Conservation (phyloP, 2,329 filamentous ascomycete species). For the Aschersonia sp. region DNA sequence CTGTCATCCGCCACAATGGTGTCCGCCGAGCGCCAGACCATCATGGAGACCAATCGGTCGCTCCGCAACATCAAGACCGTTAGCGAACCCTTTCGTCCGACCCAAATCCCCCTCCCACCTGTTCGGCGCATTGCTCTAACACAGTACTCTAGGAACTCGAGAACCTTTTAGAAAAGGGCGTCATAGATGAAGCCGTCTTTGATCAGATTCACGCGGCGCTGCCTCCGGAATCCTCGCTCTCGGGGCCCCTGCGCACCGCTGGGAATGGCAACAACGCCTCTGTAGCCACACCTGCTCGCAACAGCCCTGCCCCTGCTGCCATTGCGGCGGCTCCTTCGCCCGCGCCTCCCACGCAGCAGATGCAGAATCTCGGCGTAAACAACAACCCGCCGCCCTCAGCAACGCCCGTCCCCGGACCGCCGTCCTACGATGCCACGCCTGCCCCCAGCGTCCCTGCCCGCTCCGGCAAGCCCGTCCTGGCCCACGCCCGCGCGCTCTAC, state of each 20-base stretch:
- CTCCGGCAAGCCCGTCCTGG: conserved; percentile 43
- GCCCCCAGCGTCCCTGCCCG: conserved; percentile 26
- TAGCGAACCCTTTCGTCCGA: not conserved
- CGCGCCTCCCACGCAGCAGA: conserved; percentile 19
- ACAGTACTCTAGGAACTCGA: conserved; percentile 60
- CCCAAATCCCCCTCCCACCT: no score
- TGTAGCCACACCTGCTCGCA: conserved; percentile 12
- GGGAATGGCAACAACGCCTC: conserved; percentile 16
- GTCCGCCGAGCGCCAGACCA: conserved; percentile 37
- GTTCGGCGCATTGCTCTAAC: not conserved
- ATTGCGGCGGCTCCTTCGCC: conserved; percentile 12
- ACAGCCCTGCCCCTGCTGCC: conserved; percentile 14
- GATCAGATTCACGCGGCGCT: conserved; percentile 61
- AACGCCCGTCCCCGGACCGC: conserved; percentile 25
- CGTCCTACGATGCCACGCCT: conserved; percentile 35
- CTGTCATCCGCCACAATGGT: conserved; percentile 21
- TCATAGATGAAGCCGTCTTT: conserved; percentile 63
- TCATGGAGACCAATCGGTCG: conserved; percentile 66
- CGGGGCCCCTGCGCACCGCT: conserved; percentile 28
- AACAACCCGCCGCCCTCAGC: conserved; percentile 2
- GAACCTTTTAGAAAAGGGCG: conserved; percentile 67
- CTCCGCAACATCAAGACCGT: conserved; percentile 79
- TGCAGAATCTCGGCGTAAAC: conserved; percentile 26
- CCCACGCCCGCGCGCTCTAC: conserved; percentile 69
- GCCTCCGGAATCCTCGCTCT: conserved; percentile 53